phyloP scores from a whole-genome alignment of 192 early-diverging fungal species.

The Coemansia sp. region DNA sequence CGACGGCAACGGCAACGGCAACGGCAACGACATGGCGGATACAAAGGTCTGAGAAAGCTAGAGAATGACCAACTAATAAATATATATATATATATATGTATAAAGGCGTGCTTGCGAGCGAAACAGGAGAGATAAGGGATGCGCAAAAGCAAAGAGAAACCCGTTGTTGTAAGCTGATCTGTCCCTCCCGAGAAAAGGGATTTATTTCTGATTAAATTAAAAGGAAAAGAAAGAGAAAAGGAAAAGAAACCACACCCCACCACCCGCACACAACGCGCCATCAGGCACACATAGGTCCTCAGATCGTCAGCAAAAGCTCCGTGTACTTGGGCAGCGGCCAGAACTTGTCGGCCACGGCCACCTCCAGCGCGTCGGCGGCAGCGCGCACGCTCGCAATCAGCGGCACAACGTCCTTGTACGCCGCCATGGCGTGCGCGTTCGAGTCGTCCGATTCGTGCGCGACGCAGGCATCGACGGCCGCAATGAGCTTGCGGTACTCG shows the following conservation, averaged over 20 bases:
- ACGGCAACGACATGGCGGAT: too few species aligned
- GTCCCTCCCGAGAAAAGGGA: too few species aligned
- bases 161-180: too few species aligned
- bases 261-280: too few species aligned
- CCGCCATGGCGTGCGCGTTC: conserved; percentile 65
- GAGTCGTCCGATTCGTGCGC: conserved; percentile 52
- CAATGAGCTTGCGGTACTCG: conserved; percentile 56
- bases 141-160: too few species aligned
- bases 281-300: conserved; percentile 14
- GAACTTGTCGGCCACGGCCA: conserved; percentile 81
- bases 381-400: conserved; percentile 69
- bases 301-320: conserved; percentile 79
- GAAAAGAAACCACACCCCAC: too few species aligned
- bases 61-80: too few species aligned
- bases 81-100: too few species aligned
- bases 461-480: conserved; percentile 56
- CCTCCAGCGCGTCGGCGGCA: conserved; percentile 74
- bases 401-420: conserved; percentile 60
- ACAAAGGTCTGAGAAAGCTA: neutral
- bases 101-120: neutral
- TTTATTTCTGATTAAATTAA: neutral
- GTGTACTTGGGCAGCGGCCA: conserved; percentile 98
- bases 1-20: too few species aligned
- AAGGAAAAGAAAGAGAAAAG: conserved; percentile 6
- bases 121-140: neutral